phyloP scores from a whole-genome alignment of 495 filamentous ascomycete species.

The Polyplosphaeria fusca region DNA sequence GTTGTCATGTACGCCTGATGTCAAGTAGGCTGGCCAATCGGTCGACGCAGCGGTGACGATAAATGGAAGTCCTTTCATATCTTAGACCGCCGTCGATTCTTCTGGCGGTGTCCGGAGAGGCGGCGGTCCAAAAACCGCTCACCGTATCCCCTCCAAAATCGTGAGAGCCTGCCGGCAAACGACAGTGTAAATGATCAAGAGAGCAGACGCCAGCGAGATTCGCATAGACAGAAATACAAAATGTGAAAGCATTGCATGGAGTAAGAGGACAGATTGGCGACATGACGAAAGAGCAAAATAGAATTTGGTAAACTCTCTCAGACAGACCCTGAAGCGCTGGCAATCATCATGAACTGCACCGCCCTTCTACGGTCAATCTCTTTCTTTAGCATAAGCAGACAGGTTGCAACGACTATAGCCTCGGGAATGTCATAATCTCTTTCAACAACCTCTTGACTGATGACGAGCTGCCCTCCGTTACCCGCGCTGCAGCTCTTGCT shows the following conservation, averaged over 20 bases:
- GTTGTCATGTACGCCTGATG: too few species aligned
- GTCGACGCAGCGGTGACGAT: too few species aligned
- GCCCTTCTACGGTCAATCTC: constrained; percentile 54
- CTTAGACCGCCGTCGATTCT: too few species aligned
- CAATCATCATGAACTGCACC: constrained; percentile 47
- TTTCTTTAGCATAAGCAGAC: constrained; percentile 56
- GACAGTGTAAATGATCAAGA: too few species aligned
- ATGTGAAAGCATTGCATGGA: neutral
- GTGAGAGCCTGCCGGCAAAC: too few species aligned
- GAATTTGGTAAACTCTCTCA: neutral
- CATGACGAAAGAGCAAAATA: neutral
- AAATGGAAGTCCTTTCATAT: too few species aligned
- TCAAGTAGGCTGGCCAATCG: too few species aligned
- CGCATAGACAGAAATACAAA: neutral
- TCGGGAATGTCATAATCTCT: constrained; percentile 40
- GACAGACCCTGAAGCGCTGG: constrained; percentile 20
- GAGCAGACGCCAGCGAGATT: too few species aligned
- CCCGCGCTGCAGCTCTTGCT: constrained; percentile 45
- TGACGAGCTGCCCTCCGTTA: constrained; percentile 52
- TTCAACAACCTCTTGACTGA: constrained; percentile 38
- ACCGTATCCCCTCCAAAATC: too few species aligned
- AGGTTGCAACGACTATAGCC: constrained; percentile 51
- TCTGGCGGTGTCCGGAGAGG: too few species aligned
- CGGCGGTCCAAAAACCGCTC: too few species aligned
- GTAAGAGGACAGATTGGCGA: neutral